A percentile compares a stretch with the other conserved stretches of the same genome.
phyloP scores from a whole-genome alignment of 208 protist genomes.

The Acanthamoeba triangularis region DNA sequence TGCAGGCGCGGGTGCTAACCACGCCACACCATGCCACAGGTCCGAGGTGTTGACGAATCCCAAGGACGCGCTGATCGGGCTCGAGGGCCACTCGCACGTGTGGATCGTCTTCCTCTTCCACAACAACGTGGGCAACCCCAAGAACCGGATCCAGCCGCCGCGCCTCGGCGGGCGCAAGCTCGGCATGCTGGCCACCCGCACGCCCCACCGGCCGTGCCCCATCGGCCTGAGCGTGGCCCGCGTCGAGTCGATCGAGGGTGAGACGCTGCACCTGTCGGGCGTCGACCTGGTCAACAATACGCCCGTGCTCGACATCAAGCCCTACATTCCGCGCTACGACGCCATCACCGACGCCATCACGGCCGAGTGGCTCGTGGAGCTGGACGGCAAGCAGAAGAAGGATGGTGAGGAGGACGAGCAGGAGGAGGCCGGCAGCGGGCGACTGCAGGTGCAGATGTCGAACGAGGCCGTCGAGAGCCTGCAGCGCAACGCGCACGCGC shows the following conservation, averaged over 20 bases:
- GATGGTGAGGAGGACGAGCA: neutral
- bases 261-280: conserved; percentile 76
- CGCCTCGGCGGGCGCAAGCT: conserved; percentile 83
- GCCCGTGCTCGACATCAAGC: conserved; percentile 88
- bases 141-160: conserved; percentile 83
- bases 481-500: neutral
- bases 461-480: conserved; percentile 6
- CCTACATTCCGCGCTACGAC: conserved; percentile 85
- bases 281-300: conserved; percentile 85
- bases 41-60: conserved; percentile 78
- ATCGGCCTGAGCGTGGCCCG: conserved; percentile 80
- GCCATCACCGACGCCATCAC: conserved; percentile 54
- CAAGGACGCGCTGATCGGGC: conserved; percentile 84
- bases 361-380: conserved; percentile 24
- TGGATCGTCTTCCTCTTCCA: conserved; percentile 91
- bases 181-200: conserved; percentile 88
- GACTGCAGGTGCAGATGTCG: neutral
- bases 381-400: neutral
- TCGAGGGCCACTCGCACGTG: conserved; percentile 88
- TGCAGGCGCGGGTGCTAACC: neutral
- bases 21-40: neutral
- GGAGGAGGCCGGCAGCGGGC: neutral
- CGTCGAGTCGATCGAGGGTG: conserved; percentile 70
- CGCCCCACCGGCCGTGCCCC: conserved; percentile 89
- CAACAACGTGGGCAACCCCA: conserved; percentile 81